Evolutionary conservation across 2,329 filamentous ascomycete genomes (phyloP), one percentile per base, ranked within the genome.

Genomic region (Grosmannia huntii): DNA sequence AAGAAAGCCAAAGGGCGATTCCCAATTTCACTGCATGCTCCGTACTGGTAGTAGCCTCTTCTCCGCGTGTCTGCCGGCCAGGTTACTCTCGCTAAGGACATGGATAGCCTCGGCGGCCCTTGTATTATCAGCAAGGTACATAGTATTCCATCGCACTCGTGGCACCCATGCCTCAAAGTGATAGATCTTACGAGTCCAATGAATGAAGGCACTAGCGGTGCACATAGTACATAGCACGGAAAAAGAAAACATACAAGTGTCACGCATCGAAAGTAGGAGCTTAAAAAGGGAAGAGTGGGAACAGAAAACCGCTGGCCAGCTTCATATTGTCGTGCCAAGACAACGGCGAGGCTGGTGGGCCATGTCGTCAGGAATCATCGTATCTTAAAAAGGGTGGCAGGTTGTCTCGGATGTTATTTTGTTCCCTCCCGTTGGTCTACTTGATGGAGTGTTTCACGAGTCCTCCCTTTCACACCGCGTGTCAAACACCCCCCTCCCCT

Each of bases 351-450:
- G 48, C 48, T 28, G 48, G 48, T 50, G 48, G 48, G 12, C 48
- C 48, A 25, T 16, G 41, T 7, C 41, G 41, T 44, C 19, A 44
- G 21, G 41, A 44, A 44, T n/a, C 5, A 19, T 44, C 41, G 41
- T 44, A 44, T 38, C 36, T 38, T 38, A 25, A 50, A 54, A 44
- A 53, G 41, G 12, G 25, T 53, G 57, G 49, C 53, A 56, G 57
- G 57, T 28, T 59, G 57, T 59, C 57, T 59, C 57, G 57, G 57
- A 56, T 56, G 57, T 53, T 59, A 59, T 59, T 41, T 59, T 28
- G 49, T 23, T n/a, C 41, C 41, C 41, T n/a, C 41, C 41, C 41
- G 41, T 44, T 44, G 16, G 41, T n/a, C 41, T 44, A 9, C 9
- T 7, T 53, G 5, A n/a, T 50, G 14, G 14, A 28, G 23, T 10